Evolutionary conservation across 2,329 filamentous ascomycete genomes (phyloP), one percentile per base, ranked within the genome.

Genomic region (Xylariaceae sp.): DNA sequence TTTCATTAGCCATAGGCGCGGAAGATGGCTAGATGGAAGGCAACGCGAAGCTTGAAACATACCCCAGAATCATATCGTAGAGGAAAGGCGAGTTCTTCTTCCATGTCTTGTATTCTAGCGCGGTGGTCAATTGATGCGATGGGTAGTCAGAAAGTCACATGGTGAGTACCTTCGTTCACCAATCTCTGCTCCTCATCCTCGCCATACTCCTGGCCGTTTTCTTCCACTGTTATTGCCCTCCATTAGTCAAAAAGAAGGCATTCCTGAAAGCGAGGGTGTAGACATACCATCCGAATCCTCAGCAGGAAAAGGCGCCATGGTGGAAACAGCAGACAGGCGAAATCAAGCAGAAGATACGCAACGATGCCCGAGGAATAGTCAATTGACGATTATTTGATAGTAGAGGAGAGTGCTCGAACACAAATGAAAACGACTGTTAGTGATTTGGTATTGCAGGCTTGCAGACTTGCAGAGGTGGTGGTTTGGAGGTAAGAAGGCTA

Each of bases 21-120:
- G 17, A 15, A 54, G 30, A 6, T 18, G 10, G 50, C 1, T 56
- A 53, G 49, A 18, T 7, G 9, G 9, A 13, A 63, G 59, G 23
- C 42, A 39, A 2, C n/a, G 57, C n/a, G 48, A 10, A 52, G 23
- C 61, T 57, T 18, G 15, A 11, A 13, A 57, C 65, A 66, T 75
- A 87, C 86, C 87, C 92, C 64, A 97, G 82, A 66, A 99, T 94
- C 86, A 97, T 90, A 74, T 99, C 94, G 75, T 99, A 99, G 68
- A 99, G 88, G 72, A 97, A 97, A 2, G 94, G 92, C 65, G 90
- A 91, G 77, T 99, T 99, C 81, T 99, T 99, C 82, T 99, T 99
- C 94, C 94, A 99, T 66, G 93, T 97, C 76, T 99, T 99, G 84
- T 99, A 99, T 75, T 99, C 94, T 92, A 68, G 37, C 4, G 3